Base-by-base conservation (phyloP, 2,329 filamentous ascomycete genomes). In the Fusarium tuaranense region DNA sequence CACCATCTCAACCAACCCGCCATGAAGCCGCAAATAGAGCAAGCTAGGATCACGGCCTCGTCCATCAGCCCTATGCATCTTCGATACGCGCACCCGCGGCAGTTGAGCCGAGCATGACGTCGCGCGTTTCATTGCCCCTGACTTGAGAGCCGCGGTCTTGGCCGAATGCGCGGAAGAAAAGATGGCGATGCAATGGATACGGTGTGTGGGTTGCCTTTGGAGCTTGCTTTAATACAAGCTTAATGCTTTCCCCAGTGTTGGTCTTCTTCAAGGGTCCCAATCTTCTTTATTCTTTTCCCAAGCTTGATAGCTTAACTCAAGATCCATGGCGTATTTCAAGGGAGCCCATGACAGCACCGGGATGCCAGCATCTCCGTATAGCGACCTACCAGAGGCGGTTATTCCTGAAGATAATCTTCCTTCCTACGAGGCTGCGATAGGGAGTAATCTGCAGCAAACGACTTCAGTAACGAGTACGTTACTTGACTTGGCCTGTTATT, bases 371-470 rank as follows among this genome's bases (percentile, higher is more conserved):
- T 72, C 69, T 16, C 63, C 66, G 18, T 72, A 67, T 14, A 73
- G 59, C 63, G 63, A 69, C 61, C 41, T 72, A 16, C 69, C 63
- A 59, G 65, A 67, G 51, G 60, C 65, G 12, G 69, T 72, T 12
- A 53, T 63, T 27, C 34, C 69, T 4, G 48, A 64, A 13, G 71
- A 73, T 4, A 20, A 63, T 7, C 63, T 68, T 10, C 69, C 66
- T 34, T 73, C 71, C 9, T 73, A 73, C 30, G 66, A 69, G 18
- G 44, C 63, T 5, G 60, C 62, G 8, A 44, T 73, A 1, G 20
- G 59, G 32, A 34, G 65, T 58, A 61, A 74, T 36, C 39, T 72
- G 4, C 41, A 63, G 7, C 48, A 62, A 9, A 65, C 69, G 14
- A 69, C 69, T 9, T 30, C 61, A 16, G 69, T 73, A 13, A 67